Conservation (phyloP, 2,329 filamentous ascomycete genomes). For the Thielaviopsis ethacetica region DNA sequence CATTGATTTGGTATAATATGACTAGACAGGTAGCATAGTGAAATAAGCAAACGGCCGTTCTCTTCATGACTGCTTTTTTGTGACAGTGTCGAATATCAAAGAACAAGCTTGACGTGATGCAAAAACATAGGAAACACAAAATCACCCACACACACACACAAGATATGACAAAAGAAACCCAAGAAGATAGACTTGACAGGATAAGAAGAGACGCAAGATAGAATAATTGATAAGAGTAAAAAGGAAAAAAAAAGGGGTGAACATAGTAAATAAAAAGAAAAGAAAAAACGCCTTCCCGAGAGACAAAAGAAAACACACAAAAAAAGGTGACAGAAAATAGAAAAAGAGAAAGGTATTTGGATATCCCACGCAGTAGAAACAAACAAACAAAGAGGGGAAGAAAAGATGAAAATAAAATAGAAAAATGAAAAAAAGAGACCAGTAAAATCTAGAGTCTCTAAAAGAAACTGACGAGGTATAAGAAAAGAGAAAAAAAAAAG, state of each 20-base stretch:
- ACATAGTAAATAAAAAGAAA: no score
- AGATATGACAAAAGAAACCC: no score
- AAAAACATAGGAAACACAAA: no score
- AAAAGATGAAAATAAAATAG: background rate
- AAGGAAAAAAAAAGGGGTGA: background rate
- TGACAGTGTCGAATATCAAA: background rate
- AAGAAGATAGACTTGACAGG: no score
- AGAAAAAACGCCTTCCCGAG: no score
- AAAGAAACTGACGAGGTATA: conserved; percentile 2
- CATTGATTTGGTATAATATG: no score
- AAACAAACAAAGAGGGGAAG: background rate
- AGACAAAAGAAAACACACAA: background rate
- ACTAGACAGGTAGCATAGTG: no score
- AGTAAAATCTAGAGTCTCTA: background rate
- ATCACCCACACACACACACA: no score
- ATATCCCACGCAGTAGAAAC: background rate
- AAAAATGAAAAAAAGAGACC: conserved; percentile 1
- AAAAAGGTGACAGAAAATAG: conserved; percentile 3
- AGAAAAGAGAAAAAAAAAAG: background rate
- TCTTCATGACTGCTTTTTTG: background rate
- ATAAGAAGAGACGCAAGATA: no score
- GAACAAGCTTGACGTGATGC: background rate
- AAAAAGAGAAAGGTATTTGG: background rate
- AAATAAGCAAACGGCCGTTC: no score
- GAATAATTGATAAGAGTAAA: background rate